Evolutionary conservation across 2,329 filamentous ascomycete species (phyloP), one percentile per base, ranked within the genome.

Genomic region (Ceratocystis papillata): DNA sequence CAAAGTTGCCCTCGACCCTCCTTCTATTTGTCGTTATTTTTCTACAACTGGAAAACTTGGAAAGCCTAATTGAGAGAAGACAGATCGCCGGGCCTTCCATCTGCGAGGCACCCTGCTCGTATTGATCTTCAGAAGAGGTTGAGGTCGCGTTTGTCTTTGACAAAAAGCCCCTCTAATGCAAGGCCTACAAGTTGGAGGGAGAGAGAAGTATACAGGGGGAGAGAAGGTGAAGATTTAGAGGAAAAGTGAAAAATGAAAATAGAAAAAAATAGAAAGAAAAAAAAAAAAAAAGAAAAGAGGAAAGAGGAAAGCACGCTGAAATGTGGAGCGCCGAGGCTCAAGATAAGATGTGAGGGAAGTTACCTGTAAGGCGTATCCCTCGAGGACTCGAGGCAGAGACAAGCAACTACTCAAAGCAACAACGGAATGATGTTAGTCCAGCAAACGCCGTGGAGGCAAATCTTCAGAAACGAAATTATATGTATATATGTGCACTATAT

Each of bases 161-260:
- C 63, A 64, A 59, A 64, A 25, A 37, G 55, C 28, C 55, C 28
- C 55, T 59, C 55, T 33, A 33, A 30, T 37, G 28, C 28, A 30
- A 37, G 55, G 55, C 28, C 28, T 20, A 30, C 33, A 12, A 59
- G 15, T 3, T 37, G 7, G 30, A 57, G 48, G 25, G 63, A 53
- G 20, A 12, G 46, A 25, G n/a, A 2, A 53, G 46, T 5, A 30
- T 5, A 53, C 20, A 53, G 48, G 48, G 22, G 25, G 15, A 15
- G 22, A 10, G 22, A 28, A 22, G 3, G 46, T 5, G 12, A 25
- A 30, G 62, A 12, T 15, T 41, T 15, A 5, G 44, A 5, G 33
- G 2, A n/a, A 37, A 48, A 20, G 57, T 20, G 33, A 62, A 62
- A 63, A n/a, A 17, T 25, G 5, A 65, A 17, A 50, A 37, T n/a